Conservation (phyloP, 441 rosid species). For the Populus hybrid region DNA sequence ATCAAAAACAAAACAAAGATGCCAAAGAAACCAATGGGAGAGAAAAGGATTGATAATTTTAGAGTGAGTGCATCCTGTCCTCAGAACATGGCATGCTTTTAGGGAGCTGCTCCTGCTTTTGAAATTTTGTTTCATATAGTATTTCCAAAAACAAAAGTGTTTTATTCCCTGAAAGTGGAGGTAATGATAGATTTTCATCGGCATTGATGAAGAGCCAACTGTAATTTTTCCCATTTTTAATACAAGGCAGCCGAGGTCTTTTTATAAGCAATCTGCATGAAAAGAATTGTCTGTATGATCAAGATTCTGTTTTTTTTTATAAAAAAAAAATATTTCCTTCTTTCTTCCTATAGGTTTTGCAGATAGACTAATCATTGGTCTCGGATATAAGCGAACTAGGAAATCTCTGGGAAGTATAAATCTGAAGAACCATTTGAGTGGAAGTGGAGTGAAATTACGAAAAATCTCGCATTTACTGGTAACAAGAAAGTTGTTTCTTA, state of each 20-base stretch:
- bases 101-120: conserved; percentile 27
- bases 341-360: neutral
- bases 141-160: neutral
- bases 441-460: neutral
- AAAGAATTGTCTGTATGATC: neutral
- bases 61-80: conserved; percentile 4
- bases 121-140: neutral
- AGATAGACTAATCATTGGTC: neutral
- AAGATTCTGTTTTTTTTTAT: neutral
- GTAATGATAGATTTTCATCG: conserved; percentile 12
- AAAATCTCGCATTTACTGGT: neutral
- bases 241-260: neutral
- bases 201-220: neutral
- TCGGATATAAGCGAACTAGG: neutral
- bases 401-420: neutral
- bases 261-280: neutral
- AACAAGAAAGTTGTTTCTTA: neutral
- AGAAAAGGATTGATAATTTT: neutral
- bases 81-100: conserved; percentile 30
- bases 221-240: neutral
- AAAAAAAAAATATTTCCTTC: neutral
- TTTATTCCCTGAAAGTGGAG: conserved; percentile 3
- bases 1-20: conserved; percentile 16
- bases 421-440: neutral
- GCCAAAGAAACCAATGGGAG: conserved; percentile 5